Conservation (phyloP, 1,284 basidiomycete genomes). For the Trichosporon sp. region DNA sequence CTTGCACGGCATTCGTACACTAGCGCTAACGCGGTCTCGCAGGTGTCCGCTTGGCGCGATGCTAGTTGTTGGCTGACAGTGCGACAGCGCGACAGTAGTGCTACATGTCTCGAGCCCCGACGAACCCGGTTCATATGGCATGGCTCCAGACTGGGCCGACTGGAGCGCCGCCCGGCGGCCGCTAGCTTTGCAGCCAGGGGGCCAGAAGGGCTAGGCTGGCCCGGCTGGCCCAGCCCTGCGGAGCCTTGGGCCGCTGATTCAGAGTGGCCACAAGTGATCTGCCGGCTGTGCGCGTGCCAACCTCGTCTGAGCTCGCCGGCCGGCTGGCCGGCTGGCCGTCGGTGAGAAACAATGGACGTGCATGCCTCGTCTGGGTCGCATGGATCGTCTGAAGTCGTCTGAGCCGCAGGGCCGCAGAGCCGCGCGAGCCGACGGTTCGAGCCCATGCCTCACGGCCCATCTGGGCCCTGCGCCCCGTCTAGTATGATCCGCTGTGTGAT, state of each 20-base stretch:
- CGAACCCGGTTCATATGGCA: no score
- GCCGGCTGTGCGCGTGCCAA: not conserved
- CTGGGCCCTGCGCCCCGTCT: not conserved
- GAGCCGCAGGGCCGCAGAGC: no score
- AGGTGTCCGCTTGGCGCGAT: no score
- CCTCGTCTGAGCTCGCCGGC: not conserved
- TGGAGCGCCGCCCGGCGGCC: no score
- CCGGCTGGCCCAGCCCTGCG: not conserved
- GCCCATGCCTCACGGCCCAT: not conserved
- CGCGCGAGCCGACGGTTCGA: not conserved
- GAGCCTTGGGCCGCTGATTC: not conserved
- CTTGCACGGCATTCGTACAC: no score
- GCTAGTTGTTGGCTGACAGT: no score
- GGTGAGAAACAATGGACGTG: not conserved
- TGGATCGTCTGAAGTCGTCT: not conserved
- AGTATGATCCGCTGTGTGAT: not conserved
- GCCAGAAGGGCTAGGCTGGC: not conserved
- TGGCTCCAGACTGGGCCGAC: no score
- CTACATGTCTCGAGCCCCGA: no score
- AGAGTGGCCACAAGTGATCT: not conserved
- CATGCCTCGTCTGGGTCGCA: not conserved
- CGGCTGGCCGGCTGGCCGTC: not conserved
- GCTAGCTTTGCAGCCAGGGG: not conserved
- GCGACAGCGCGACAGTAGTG: no score
- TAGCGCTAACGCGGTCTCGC: no score